A percentile compares a stretch with the other conserved stretches of the same genome.
These are phyloP conservation scores for Fusarium verrucosum DNA, from an alignment of 2,329 filamentous ascomycete genomes.

Conservation along the genomic window DNA sequence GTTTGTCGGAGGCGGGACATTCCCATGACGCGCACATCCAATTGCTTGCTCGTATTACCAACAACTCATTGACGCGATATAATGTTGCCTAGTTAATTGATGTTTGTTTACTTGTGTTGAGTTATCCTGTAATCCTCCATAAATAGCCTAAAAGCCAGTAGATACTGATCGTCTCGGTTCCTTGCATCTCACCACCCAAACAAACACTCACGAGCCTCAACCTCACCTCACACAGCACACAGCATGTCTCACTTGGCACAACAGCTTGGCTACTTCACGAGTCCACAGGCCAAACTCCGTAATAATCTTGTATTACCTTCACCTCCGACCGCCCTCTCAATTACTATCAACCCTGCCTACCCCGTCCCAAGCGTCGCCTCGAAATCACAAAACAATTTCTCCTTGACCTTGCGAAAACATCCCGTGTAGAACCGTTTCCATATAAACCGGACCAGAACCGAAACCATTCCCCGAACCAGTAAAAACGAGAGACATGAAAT, in stretches of 20 bases:
- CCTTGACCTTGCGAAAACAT: slow-evolving; percentile 35
- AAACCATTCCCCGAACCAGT: slow-evolving; percentile 29
- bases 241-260: slow-evolving; percentile 1
- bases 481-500: slow-evolving; percentile 34
- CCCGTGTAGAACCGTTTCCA: slow-evolving; percentile 34
- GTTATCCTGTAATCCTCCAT: background rate
- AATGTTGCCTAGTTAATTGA: slow-evolving; percentile 4
- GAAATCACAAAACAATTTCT: slow-evolving; percentile 37
- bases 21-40: slow-evolving; percentile 38
- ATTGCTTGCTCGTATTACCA: slow-evolving; percentile 3
- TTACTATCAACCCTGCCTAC: slow-evolving; percentile 19
- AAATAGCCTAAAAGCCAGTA: too few relatives aligned
- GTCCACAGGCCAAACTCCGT: slow-evolving; percentile 1
- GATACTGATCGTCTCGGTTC: too few relatives aligned
- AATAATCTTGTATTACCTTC: slow-evolving; percentile 30
- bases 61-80: background rate
- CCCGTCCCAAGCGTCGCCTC: background rate
- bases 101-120: background rate
- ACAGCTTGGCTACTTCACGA: too few relatives aligned
- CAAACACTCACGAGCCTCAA: background rate
- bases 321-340: slow-evolving; percentile 2
- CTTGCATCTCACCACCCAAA: too few relatives aligned
- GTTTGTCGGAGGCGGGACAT: slow-evolving; percentile 6
- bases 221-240: background rate
- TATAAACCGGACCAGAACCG: slow-evolving; percentile 29